These are phyloP conservation scores for Russula griseocarnosa DNA, from an alignment of 768 basidiomycete genomes.

Conservation along the genomic window DNA sequence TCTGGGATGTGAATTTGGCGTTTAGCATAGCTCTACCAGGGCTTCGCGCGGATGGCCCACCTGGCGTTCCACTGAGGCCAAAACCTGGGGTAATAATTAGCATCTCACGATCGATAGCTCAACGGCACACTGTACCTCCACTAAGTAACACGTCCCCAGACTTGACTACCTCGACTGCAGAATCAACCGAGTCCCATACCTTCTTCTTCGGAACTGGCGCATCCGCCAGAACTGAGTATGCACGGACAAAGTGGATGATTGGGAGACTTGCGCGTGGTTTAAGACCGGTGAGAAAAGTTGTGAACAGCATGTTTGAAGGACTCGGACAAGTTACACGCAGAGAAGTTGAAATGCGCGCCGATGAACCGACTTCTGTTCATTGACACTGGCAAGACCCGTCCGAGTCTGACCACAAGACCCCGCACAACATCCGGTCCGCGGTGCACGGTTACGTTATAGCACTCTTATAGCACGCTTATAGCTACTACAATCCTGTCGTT, in stretches of 20 bases:
- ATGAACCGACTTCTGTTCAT: background rate
- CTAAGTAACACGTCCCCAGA: conserved; percentile 75
- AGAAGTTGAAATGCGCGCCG: background rate
- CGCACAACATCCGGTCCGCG: background rate
- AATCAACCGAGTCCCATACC: conserved; percentile 78
- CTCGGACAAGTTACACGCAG: background rate
- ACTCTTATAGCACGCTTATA: background rate
- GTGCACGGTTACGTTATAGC: background rate
- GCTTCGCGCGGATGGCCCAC: conserved; percentile 38
- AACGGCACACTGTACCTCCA: conserved; percentile 54
- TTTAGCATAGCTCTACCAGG: conserved; percentile 6
- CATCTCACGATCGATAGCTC: background rate
- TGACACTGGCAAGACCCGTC: background rate
- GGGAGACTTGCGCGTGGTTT: conserved; percentile 5
- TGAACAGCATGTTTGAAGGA: conserved; percentile 5
- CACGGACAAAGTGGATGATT: conserved; percentile 9
- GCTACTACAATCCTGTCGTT: background rate
- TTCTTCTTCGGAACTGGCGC: conserved; percentile 45
- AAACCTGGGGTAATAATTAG: conserved; percentile 53
- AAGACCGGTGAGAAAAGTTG: background rate
- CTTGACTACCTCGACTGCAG: conserved; percentile 79
- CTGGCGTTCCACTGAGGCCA: conserved; percentile 84
- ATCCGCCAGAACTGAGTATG: conserved; percentile 24
- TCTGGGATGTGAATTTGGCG: conserved; percentile 42
- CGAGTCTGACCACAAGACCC: background rate